Evolutionary conservation across 805 yeast species (phyloP).

Genomic region (Candida vartiovaarae): DNA sequence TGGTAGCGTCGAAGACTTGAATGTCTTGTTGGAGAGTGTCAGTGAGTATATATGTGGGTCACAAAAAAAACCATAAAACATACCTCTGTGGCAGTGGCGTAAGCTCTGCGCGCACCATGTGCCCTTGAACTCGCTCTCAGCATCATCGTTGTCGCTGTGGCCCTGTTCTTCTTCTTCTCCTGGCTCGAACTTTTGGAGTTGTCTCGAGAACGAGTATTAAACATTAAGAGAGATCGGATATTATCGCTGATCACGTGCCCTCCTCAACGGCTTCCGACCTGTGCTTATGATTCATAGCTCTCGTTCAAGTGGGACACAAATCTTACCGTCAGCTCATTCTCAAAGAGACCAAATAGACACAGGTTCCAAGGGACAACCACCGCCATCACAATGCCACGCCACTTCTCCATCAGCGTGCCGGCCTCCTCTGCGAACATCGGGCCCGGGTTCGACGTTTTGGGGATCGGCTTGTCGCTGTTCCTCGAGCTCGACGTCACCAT

Average conservation of each 20-base stretch:
- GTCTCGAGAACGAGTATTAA: too few relatives aligned
- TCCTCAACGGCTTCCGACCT: too few relatives aligned
- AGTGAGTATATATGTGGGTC: constrained; percentile 14
- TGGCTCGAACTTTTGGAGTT: too few relatives aligned
- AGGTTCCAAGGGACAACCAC: too few relatives aligned
- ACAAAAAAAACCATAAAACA: constrained; percentile 13
- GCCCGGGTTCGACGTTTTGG: constrained; percentile 96
- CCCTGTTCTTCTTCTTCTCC: too few relatives aligned
- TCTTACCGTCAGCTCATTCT: too few relatives aligned
- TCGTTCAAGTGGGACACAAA: too few relatives aligned
- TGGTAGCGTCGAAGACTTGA: constrained; percentile 34
- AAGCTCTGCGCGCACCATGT: constrained; percentile 4
- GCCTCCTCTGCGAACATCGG: constrained; percentile 98
- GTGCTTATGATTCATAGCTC: too few relatives aligned
- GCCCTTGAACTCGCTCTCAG: constrained; percentile 7
- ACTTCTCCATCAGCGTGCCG: constrained; percentile 69
- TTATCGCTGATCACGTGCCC: too few relatives aligned
- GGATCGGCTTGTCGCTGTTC: constrained; percentile 76
- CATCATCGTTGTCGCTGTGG: constrained; percentile 2
- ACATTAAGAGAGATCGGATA: too few relatives aligned
- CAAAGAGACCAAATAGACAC: too few relatives aligned
- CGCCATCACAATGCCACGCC: constrained; percentile 32
- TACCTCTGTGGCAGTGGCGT: constrained; percentile 17
- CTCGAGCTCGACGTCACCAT: constrained; percentile 63
- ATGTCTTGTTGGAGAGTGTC: constrained; percentile 7